These are phyloP conservation scores for Heliamphora pulchella DNA, from an alignment of 179 eudicot species.

Conservation along the genomic window DNA sequence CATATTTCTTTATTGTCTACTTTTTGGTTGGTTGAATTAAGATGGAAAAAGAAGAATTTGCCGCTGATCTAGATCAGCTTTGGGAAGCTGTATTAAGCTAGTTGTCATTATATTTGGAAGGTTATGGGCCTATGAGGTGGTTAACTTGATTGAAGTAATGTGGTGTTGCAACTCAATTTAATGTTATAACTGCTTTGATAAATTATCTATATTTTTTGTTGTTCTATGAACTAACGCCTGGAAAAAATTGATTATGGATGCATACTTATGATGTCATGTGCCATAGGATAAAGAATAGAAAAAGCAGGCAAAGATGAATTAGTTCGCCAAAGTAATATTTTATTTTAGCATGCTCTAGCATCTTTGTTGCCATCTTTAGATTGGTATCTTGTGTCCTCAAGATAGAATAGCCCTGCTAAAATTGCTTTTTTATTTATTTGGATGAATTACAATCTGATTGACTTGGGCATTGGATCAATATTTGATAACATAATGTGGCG, in stretches of 20 bases:
- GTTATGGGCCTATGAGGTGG: neutral
- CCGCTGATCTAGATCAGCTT: neutral
- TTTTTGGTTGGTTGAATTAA: too few relatives aligned
- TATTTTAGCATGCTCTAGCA: neutral
- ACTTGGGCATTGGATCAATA: too few relatives aligned
- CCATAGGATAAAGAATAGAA: neutral
- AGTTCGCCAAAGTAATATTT: too few relatives aligned
- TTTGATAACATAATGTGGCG: neutral
- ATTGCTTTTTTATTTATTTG: neutral
- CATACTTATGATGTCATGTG: neutral
- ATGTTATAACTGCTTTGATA: neutral
- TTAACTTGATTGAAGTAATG: neutral
- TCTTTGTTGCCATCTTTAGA: neutral
- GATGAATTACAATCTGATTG: too few relatives aligned
- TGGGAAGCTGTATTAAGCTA: neutral
- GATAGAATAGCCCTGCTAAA: neutral
- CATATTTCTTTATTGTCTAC: too few relatives aligned
- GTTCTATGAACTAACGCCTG: neutral
- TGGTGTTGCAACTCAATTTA: slow-evolving; percentile 4
- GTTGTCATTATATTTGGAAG: neutral
- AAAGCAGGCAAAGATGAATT: neutral
- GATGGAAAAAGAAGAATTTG: too few relatives aligned
- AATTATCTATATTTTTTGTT: neutral
- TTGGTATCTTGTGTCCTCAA: neutral
- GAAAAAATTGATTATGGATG: neutral